Evolutionary conservation across 169 alveolate genomes (phyloP).

Genomic region (Cryptosporidium parvum): DNA sequence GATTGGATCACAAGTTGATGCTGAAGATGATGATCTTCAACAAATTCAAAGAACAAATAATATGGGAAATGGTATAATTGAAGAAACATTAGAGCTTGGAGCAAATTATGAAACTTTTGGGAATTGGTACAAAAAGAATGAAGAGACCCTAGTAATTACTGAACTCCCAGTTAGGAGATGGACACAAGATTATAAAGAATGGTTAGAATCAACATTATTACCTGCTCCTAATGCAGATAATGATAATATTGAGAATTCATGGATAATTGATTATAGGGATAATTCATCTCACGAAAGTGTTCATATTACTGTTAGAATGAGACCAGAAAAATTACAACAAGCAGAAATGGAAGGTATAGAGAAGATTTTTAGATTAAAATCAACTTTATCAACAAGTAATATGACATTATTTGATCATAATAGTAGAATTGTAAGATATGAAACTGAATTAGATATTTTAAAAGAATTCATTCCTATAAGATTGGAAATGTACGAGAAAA

Average conservation of each 20-base stretch:
- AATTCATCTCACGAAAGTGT: slow-evolving; percentile 89
- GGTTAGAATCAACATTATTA: slow-evolving; percentile 86
- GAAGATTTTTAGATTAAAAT: slow-evolving; percentile 92
- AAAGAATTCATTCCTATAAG: slow-evolving; percentile 93
- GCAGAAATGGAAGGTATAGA: slow-evolving; percentile 89
- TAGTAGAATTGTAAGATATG: slow-evolving; percentile 91
- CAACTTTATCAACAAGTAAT: slow-evolving; percentile 90
- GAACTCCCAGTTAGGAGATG: slow-evolving; percentile 98
- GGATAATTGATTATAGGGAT: slow-evolving; percentile 86
- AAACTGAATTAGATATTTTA: slow-evolving; percentile 91
- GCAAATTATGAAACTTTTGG: slow-evolving; percentile 81
- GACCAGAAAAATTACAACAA: slow-evolving; percentile 79
- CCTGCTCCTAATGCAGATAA: slow-evolving; percentile 63
- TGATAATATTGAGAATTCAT: slow-evolving; percentile 75
- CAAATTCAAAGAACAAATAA: neutral
- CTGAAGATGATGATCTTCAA: slow-evolving; percentile 1
- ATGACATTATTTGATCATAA: slow-evolving; percentile 94
- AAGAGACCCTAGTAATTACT: slow-evolving; percentile 85
- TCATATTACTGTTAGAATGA: slow-evolving; percentile 86
- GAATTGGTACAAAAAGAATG: slow-evolving; percentile 82
- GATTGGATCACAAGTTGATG: slow-evolving; percentile 18
- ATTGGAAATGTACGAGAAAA: slow-evolving; percentile 88
- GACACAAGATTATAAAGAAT: slow-evolving; percentile 96
- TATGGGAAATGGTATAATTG: neutral
- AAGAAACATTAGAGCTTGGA: slow-evolving; percentile 49